Evolutionary conservation across 805 yeast species (phyloP).

Genomic region (Komagataella kurtzmanii): DNA sequence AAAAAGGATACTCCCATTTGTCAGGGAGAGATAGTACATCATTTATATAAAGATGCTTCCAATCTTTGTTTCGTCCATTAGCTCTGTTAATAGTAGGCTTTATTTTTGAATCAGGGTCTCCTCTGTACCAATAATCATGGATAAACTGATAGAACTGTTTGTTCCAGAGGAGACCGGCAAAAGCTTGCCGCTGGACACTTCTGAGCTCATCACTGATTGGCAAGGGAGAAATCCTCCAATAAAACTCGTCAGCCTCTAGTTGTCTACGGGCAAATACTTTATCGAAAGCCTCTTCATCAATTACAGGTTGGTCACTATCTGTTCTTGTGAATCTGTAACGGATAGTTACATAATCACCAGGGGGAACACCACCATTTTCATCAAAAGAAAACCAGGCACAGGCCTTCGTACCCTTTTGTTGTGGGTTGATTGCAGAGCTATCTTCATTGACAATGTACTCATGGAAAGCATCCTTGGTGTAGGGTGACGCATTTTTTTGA

Average conservation of each 20-base stretch:
- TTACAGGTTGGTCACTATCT: slow-evolving; percentile 19
- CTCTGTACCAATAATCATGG: slow-evolving; percentile 75
- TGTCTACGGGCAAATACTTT: slow-evolving; percentile 52
- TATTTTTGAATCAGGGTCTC: slow-evolving; percentile 65
- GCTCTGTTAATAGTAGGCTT: slow-evolving; percentile 77
- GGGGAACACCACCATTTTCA: slow-evolving; percentile 64
- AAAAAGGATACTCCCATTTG: slow-evolving; percentile 92
- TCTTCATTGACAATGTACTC: slow-evolving; percentile 57
- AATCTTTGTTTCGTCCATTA: slow-evolving; percentile 74
- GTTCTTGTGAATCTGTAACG: slow-evolving; percentile 47
- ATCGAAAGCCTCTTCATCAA: slow-evolving; percentile 71
- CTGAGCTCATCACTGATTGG: slow-evolving; percentile 73
- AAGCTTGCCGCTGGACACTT: slow-evolving; percentile 83
- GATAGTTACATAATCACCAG: slow-evolving; percentile 78
- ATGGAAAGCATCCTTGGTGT: slow-evolving; percentile 85
- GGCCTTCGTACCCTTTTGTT: slow-evolving; percentile 63
- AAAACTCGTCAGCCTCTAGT: slow-evolving; percentile 86
- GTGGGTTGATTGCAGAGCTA: slow-evolving; percentile 55
- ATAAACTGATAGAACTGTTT: slow-evolving; percentile 84
- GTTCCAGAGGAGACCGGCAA: slow-evolving; percentile 88
- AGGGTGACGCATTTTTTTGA: slow-evolving; percentile 43
- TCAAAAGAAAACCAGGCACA: slow-evolving; percentile 78
- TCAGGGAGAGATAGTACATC: slow-evolving; percentile 86
- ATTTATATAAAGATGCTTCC: slow-evolving; percentile 83
- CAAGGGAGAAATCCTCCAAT: slow-evolving; percentile 77